These are phyloP conservation scores for Aspergillus ellipticus DNA, from an alignment of 495 filamentous ascomycete genomes.

Conservation along the genomic window DNA sequence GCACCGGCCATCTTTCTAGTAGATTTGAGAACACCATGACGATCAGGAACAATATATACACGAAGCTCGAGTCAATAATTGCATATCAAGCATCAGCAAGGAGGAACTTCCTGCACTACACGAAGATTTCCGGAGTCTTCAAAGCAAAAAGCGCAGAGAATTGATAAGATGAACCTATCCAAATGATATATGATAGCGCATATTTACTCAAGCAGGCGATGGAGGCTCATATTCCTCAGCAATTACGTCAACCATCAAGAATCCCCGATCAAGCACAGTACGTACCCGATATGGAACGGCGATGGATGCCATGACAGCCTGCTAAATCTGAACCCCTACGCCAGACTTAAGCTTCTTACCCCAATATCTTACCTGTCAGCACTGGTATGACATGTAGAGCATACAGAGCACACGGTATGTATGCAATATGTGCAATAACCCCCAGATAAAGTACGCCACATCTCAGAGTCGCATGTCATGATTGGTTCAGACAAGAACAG, in stretches of 20 bases:
- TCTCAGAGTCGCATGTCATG: not conserved
- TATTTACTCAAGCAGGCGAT: too few relatives aligned
- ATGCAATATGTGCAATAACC: not conserved
- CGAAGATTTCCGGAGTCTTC: not conserved
- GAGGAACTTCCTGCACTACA: not conserved
- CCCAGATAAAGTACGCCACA: not conserved
- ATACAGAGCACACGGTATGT: not conserved
- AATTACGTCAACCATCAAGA: not conserved
- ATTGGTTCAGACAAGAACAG: not conserved
- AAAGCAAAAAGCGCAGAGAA: not conserved
- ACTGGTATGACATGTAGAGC: not conserved
- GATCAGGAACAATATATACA: too few relatives aligned
- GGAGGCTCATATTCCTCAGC: not conserved
- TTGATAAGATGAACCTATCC: not conserved
- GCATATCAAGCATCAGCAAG: not conserved
- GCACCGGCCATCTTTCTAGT: not conserved
- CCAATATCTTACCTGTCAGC: not conserved
- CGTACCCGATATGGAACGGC: not conserved
- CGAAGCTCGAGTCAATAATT: not conserved
- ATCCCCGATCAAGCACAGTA: not conserved
- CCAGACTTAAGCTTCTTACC: not conserved
- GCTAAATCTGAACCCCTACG: not conserved
- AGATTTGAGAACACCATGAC: too few relatives aligned
- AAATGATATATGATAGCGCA: not conserved
- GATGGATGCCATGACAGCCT: not conserved